Evolutionary conservation across 768 basidiomycete genomes (phyloP).

Genomic region (Hygrophoropsis aurantiaca): DNA sequence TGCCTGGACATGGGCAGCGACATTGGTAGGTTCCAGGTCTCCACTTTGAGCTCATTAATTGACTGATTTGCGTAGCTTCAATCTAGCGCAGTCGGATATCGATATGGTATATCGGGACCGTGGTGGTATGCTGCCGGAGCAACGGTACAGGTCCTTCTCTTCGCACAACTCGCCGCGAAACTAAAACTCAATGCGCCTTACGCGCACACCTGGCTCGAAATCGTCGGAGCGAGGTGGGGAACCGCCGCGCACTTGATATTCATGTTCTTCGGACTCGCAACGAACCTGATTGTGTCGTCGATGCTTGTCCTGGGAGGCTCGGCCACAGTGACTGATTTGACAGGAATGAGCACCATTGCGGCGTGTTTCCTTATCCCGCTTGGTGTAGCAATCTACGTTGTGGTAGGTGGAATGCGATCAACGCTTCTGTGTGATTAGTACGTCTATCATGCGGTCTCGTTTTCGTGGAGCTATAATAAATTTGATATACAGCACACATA

Average conservation of each 20-base stretch:
- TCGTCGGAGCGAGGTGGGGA: conserved; percentile 82
- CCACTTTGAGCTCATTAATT: background rate
- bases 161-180: conserved; percentile 88
- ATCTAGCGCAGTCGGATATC: conserved; percentile 83
- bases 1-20: conserved; percentile 92
- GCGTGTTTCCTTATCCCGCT: conserved; percentile 90
- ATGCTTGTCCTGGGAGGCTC: conserved; percentile 81
- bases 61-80: conserved; percentile 49
- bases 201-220: conserved; percentile 88
- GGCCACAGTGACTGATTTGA: conserved; percentile 84
- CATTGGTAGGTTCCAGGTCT: conserved; percentile 45
- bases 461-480: background rate
- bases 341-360: conserved; percentile 88
- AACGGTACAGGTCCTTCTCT: conserved; percentile 85
- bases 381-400: conserved; percentile 86
- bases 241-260: conserved; percentile 76
- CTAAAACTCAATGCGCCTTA: conserved; percentile 89
- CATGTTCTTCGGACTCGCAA: conserved; percentile 90
- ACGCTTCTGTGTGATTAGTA: conserved; percentile 86
- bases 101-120: conserved; percentile 80
- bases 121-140: conserved; percentile 95
- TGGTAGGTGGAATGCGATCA: conserved; percentile 84
- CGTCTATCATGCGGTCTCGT: conserved; percentile 22
- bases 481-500: conserved; percentile 64
- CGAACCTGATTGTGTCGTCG: conserved; percentile 89